Base-by-base conservation (phyloP, 805 yeast species). In the Hanseniaspora clermontiae region DNA sequence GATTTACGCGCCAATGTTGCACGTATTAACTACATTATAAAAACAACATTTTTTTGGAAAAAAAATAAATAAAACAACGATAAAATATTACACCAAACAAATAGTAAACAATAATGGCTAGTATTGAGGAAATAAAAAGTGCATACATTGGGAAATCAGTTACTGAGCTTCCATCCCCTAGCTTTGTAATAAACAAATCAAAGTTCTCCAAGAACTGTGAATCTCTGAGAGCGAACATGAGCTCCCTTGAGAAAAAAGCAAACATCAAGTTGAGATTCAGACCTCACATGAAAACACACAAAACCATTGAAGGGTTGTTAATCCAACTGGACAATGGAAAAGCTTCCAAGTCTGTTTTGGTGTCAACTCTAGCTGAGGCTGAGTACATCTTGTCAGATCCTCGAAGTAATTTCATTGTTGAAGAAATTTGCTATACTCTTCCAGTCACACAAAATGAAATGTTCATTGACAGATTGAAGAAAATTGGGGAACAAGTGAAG, bases 211-310 rank as follows among this genome's bases (percentile, higher is more conserved):
- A 43, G 17, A 82, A 82, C 63, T 74, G 81, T 60, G 68, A 67
- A 11, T 66, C 65, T 34, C 80, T 82, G 86, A 70, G 79, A 10
- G 61, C 63, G 5, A 73, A 73, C 56, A 78, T 81, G 0, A 52
- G 59, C 1, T 63, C 64, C 1, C 62, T 81, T 31, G 49, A 55
- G 12, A 65, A 63, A 2, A 72, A 73, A 6, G 51, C 59, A n/a
- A 60, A 51, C 3, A 42, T 42, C 6, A 50, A 51, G 11, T 49
- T 64, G 6, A 70, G 66, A 19, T 84, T 84, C 65, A 72, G 95
- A 58, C 83, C 85, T 3, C 89, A 84, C 64, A 80, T 85, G 24
- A 85, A 85, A 66, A 86, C 93, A 0, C 89, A 83, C 65, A 85
- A 86, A 65, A 76, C 85, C 1, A 60, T 72, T 10, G 84, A 81